Conservation (phyloP, 78 protist genomes). For the Cavenderia fasciculata region DNA sequence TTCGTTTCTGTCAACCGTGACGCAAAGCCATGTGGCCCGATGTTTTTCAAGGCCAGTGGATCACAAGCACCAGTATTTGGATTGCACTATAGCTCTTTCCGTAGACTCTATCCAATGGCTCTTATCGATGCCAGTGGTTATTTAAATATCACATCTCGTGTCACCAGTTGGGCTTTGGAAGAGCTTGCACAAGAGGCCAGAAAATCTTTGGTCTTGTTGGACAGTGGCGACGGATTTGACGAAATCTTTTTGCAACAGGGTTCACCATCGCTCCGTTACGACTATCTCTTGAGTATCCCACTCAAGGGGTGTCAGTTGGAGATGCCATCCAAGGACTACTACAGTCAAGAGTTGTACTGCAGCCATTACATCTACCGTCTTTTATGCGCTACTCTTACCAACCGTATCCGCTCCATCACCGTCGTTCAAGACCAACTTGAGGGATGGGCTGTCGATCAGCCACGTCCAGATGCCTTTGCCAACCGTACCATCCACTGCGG, state of each 20-base stretch:
- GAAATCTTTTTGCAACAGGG: constrained; percentile 50
- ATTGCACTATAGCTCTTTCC: constrained; percentile 8
- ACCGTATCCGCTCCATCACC: constrained; percentile 16
- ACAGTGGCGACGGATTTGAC: constrained; percentile 43
- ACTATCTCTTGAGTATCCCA: constrained; percentile 6
- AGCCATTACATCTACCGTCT: constrained; percentile 8
- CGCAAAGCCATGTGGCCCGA: not conserved
- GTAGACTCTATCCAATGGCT: constrained; percentile 42
- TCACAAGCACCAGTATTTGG: not conserved
- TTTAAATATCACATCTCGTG: constrained; percentile 22
- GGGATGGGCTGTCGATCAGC: not conserved
- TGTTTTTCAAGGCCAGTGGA: not conserved
- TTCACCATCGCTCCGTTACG: constrained; percentile 6
- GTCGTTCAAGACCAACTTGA: not conserved
- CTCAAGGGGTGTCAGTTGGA: constrained; percentile 10
- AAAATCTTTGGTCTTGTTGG: constrained; percentile 1
- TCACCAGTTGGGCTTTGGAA: constrained; percentile 33
- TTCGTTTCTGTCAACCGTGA: constrained; percentile 9
- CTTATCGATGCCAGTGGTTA: constrained; percentile 40
- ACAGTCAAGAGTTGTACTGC: constrained; percentile 1
- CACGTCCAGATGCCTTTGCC: not conserved
- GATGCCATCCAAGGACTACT: constrained; percentile 42
- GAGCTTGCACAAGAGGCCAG: not conserved
- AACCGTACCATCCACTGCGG: constrained; percentile 12
- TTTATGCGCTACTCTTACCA: constrained; percentile 9